Percentiles rank a stretch among this genome's conserved stretches.
phyloP scores from a whole-genome alignment of 805 yeast species.

The Candida awuae region DNA sequence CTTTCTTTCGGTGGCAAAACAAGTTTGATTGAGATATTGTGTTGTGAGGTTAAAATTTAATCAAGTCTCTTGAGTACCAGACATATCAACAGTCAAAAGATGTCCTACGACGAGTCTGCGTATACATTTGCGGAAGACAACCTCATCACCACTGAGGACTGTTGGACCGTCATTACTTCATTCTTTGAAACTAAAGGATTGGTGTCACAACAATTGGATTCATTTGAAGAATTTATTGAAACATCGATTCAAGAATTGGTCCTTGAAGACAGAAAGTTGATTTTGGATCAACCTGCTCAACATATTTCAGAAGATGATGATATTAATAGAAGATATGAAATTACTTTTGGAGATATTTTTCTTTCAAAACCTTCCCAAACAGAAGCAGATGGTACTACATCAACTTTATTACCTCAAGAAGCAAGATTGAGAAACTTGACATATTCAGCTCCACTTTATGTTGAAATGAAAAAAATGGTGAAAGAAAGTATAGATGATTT shows the following conservation, averaged over 20 bases:
- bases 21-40: too few species aligned
- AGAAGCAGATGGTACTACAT: constrained; percentile 99
- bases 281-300: constrained; percentile 97
- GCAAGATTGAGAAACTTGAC: constrained; percentile 95
- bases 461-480: constrained; percentile 89
- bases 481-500: constrained; percentile 71
- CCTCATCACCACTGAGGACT: constrained; percentile 92
- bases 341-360: constrained; percentile 95
- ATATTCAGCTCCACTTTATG: constrained; percentile 91
- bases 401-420: constrained; percentile 96
- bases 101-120: constrained; percentile 14
- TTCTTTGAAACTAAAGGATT: constrained; percentile 95
- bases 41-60: neutral
- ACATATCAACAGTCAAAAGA: neutral
- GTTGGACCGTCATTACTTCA: constrained; percentile 97
- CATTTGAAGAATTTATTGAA: constrained; percentile 96
- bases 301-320: constrained; percentile 88
- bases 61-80: neutral
- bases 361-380: constrained; percentile 97
- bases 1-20: neutral
- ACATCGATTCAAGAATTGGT: constrained; percentile 95
- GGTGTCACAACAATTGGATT: constrained; percentile 96
- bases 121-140: constrained; percentile 38
- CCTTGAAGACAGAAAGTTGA: constrained; percentile 88
- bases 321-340: constrained; percentile 86